Conservation (phyloP, 768 basidiomycete species). For the Fibroporia radiculosa region DNA sequence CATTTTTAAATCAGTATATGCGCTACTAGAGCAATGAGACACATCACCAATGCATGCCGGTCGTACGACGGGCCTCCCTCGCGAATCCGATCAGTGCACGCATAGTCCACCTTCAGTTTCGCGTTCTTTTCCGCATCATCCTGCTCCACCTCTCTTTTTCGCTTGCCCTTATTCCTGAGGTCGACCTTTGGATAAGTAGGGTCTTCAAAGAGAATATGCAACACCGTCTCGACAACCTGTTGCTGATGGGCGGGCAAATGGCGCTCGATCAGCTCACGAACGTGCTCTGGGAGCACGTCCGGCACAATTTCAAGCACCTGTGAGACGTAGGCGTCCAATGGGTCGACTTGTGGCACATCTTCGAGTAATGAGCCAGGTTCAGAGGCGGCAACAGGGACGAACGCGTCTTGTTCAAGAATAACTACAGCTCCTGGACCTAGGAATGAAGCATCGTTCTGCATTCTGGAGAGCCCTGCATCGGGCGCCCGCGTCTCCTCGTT, state of each 20-base stretch:
- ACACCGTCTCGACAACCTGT: conserved; percentile 41
- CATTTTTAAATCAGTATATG: conserved; percentile 4
- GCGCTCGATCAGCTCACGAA: conserved; percentile 37
- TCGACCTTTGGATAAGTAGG: conserved; percentile 49
- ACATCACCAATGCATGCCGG: conserved; percentile 45
- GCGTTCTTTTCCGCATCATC: conserved; percentile 17
- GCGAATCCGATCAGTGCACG: conserved; percentile 35
- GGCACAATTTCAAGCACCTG: conserved; percentile 64
- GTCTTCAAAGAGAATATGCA: conserved; percentile 59
- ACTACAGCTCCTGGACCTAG: not conserved
- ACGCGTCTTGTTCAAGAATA: not conserved
- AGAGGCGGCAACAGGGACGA: not conserved
- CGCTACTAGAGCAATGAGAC: not conserved
- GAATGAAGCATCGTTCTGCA: not conserved
- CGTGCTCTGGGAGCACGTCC: conserved; percentile 54
- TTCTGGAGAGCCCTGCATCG: not conserved
- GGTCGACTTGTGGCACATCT: conserved; percentile 1
- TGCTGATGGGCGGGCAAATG: conserved; percentile 30
- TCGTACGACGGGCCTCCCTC: conserved; percentile 39
- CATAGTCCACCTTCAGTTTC: conserved; percentile 49
- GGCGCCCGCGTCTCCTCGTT: not conserved
- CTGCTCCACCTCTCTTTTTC: conserved; percentile 29
- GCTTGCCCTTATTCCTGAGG: conserved; percentile 35
- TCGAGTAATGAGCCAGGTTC: not conserved
- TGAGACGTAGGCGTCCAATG: conserved; percentile 25